Conservation (phyloP, 331 rosid genomes). For the Rhamnella rubrinervis region DNA sequence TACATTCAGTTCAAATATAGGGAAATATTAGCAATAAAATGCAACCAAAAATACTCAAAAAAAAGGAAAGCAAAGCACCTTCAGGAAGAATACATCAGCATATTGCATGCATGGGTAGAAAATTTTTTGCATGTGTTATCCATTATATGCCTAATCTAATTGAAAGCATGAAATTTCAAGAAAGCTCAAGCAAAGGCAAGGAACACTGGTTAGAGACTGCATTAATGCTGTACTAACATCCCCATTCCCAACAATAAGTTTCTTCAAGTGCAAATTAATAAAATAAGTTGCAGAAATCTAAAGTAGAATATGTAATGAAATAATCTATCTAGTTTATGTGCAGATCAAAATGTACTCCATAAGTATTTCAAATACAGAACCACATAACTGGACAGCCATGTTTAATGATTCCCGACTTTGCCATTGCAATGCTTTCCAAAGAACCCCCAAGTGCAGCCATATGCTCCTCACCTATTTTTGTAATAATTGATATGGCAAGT, state of each 20-base stretch:
- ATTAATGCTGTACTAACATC: no score
- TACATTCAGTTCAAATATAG: background rate
- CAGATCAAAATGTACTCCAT: background rate
- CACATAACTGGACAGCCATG: conserved; percentile 79
- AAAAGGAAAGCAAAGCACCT: conserved; percentile 40
- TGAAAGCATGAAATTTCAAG: no score
- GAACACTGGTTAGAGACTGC: no score
- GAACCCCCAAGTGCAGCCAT: conserved; percentile 95
- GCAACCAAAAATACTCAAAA: background rate
- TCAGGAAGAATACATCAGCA: conserved; percentile 75
- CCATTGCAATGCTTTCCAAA: conserved; percentile 85
- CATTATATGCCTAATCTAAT: no score
- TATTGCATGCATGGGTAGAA: conserved; percentile 86
- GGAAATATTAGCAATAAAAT: background rate
- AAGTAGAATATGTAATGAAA: no score
- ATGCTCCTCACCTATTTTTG: conserved; percentile 86
- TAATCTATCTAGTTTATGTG: no score
- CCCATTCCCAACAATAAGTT: no score
- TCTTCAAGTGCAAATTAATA: no score
- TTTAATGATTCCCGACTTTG: conserved; percentile 92
- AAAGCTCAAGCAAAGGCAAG: no score
- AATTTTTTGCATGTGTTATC: no score
- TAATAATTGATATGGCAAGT: conserved; percentile 67
- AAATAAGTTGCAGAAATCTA: no score
- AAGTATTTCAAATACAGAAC: conserved; percentile 45